These are phyloP conservation scores for Penicillium crustosum DNA, from an alignment of 2,329 filamentous ascomycete genomes.

Conservation along the genomic window DNA sequence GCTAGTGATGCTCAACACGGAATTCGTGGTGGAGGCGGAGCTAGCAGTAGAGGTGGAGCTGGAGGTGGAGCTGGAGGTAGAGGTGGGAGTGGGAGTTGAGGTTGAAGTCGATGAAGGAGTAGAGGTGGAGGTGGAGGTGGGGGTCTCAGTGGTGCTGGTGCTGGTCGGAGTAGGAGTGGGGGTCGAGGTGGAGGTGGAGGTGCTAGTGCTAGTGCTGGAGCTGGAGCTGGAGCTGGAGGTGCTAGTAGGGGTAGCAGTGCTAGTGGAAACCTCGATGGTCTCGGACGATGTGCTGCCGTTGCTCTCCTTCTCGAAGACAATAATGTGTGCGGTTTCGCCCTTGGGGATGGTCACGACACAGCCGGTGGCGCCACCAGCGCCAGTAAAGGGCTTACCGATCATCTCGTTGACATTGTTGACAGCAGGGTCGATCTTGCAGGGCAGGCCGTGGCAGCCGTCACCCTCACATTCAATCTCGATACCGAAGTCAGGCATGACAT, in stretches of 20 bases:
- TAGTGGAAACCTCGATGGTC: slow-evolving; percentile 14
- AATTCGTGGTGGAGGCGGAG: slow-evolving; percentile 15
- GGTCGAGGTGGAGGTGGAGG: slow-evolving; percentile 13
- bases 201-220: slow-evolving; percentile 14
- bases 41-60: slow-evolving; percentile 2
- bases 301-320: slow-evolving; percentile 53
- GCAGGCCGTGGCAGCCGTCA: slow-evolving; percentile 68
- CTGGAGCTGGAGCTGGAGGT: slow-evolving; percentile 12
- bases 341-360: slow-evolving; percentile 74
- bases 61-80: slow-evolving; percentile 1
- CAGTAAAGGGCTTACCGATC: slow-evolving; percentile 55
- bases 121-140: slow-evolving; percentile 19
- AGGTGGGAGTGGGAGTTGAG: background rate
- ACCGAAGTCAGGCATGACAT: slow-evolving; percentile 63
- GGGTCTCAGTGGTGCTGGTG: slow-evolving; percentile 14
- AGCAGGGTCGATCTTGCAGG: slow-evolving; percentile 68
- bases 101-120: slow-evolving; percentile 16
- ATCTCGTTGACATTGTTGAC: slow-evolving; percentile 59
- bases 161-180: slow-evolving; percentile 17
- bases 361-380: slow-evolving; percentile 68
- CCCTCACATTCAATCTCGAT: slow-evolving; percentile 68
- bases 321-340: slow-evolving; percentile 65
- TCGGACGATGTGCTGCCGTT: slow-evolving; percentile 14
- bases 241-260: slow-evolving; percentile 11
- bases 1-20: slow-evolving; percentile 15